Evolutionary conservation across 805 yeast species (phyloP).

Genomic region (Blastobotrys muscicola): DNA sequence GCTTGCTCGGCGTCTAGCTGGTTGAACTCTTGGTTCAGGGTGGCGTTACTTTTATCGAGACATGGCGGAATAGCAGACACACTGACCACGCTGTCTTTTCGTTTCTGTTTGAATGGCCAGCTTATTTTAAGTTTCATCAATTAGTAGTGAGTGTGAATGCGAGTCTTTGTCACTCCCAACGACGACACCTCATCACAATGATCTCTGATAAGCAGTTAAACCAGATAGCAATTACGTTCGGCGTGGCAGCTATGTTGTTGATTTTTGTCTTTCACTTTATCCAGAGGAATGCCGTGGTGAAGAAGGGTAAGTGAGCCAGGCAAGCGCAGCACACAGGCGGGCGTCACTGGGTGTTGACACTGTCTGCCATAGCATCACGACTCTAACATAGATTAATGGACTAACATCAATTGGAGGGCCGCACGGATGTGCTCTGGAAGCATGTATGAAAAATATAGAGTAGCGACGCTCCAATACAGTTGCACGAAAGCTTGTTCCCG

Average conservation of each 20-base stretch:
- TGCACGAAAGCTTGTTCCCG: too few species aligned
- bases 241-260: constrained; percentile 59
- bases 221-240: constrained; percentile 61
- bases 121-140: background rate
- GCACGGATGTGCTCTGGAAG: too few species aligned
- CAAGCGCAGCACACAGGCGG: too few species aligned
- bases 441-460: too few species aligned
- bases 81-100: background rate
- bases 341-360: too few species aligned
- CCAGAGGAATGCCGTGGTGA: constrained; percentile 27
- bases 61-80: background rate
- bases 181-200: constrained; percentile 37
- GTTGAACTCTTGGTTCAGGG: background rate
- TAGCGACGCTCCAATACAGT: too few species aligned
- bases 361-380: too few species aligned
- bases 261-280: constrained; percentile 66
- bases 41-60: background rate
- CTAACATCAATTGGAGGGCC: too few species aligned
- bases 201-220: constrained; percentile 77
- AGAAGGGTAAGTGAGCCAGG: background rate
- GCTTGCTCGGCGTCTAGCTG: background rate
- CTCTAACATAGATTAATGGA: too few species aligned
- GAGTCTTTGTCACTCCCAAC: background rate
- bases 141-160: background rate
- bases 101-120: background rate